Evolutionary conservation across 768 basidiomycete genomes (phyloP), one percentile per base, ranked within the genome.

Genomic region (Kwoniella europaea): DNA sequence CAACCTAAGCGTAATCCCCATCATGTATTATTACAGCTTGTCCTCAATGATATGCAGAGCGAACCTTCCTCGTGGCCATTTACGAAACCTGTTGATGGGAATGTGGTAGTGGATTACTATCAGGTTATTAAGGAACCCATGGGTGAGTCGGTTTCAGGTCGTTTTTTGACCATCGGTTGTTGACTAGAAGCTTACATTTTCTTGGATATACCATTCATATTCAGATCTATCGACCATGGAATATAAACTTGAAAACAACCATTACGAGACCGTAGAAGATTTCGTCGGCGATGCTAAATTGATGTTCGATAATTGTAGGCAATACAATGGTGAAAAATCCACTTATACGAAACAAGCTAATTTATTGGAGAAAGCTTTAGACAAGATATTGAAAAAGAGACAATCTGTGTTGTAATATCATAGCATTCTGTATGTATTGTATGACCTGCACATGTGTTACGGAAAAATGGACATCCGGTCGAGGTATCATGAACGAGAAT

Each of bases 41-140:
- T 94, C 10, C 85, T 98, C 42, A 88, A 88, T 46, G 92, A 93
- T 62, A 84, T 98, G 65, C 89, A 91, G 81, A 88, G 86, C 35
- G 91, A 94, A 79, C 87, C 90, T 10, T 87, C 88, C 52, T 88
- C 92, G 1, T 99, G 97, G 95, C 89, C 97, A 6, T 99, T 98
- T 85, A 84, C 86, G 41, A 82, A 86, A 63, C 94, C 97, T 3
- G 95, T 98, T 55, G 90, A 90, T 74, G 85, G 83, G 2, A 88
- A 88, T 6, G 91, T 93, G 70, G 95, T 95, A 6, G 82, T 87
- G 6, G 95, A 98, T 80, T 99, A 99, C 77, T 91, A 93, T 82
- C 90, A 93, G 22, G 88, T 94, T 59, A 90, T 98, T 80, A 90
- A 89, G 76, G 85, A 89, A 68, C 97, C 97, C 2, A 98, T 98